phyloP scores from a whole-genome alignment of 148 eudicot species.

The Chenopodium album region DNA sequence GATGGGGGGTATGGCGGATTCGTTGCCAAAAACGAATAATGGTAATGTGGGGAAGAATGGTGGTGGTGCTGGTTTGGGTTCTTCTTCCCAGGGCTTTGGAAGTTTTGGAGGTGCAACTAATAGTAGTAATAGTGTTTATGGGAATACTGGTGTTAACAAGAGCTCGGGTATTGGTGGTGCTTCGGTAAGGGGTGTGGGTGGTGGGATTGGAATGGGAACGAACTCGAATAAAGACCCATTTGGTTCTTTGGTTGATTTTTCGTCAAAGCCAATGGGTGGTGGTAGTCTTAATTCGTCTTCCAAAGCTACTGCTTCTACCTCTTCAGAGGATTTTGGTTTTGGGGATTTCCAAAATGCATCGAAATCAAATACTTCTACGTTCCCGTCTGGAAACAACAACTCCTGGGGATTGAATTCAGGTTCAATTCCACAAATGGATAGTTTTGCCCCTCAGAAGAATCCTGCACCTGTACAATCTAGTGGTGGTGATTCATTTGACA shows the following conservation, averaged over 20 bases:
- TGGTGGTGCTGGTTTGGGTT: constrained; percentile 29
- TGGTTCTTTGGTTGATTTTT: constrained; percentile 64
- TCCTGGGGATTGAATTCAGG: constrained; percentile 31
- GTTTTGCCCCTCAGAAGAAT: constrained; percentile 43
- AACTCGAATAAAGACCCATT: constrained; percentile 63
- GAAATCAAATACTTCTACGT: constrained; percentile 37
- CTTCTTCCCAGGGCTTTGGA: constrained; percentile 32
- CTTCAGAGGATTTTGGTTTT: constrained; percentile 45
- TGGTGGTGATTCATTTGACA: constrained; percentile 54
- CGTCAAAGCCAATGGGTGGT: constrained; percentile 47
- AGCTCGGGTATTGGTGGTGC: constrained; percentile 46
- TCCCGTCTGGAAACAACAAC: constrained; percentile 27
- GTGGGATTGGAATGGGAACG: constrained; percentile 43
- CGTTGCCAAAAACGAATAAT: constrained; percentile 51
- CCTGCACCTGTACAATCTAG: constrained; percentile 40
- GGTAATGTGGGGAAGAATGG: constrained; percentile 20
- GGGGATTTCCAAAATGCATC: constrained; percentile 66
- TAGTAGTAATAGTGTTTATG: constrained; percentile 24
- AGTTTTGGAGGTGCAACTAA: constrained; percentile 24
- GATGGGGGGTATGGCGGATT: constrained; percentile 60
- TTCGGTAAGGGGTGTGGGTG: constrained; percentile 35
- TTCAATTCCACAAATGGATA: constrained; percentile 38
- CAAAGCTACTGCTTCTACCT: constrained; percentile 32
- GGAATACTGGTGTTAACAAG: constrained; percentile 29
- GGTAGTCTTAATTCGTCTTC: constrained; percentile 36